Conservation (phyloP, 1,284 basidiomycete species). For the Ceratobasidium sp. region DNA sequence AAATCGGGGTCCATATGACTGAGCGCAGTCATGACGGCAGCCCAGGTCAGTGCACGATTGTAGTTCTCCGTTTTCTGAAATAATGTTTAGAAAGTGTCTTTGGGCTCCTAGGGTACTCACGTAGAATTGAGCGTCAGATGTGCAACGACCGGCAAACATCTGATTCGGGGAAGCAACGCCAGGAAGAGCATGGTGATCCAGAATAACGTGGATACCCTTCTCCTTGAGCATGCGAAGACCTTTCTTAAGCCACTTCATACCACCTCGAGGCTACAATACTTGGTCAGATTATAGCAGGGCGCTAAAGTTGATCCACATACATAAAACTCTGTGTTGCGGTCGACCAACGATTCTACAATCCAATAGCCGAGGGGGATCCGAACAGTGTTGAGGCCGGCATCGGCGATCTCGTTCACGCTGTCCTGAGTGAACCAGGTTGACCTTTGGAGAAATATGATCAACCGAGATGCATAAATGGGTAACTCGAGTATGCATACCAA, state of each 20-base stretch:
- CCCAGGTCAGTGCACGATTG: constrained; percentile 75
- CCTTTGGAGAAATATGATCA: constrained; percentile 52
- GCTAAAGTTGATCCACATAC: constrained; percentile 50
- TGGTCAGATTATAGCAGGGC: not conserved
- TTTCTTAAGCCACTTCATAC: not conserved
- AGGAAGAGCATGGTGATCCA: constrained; percentile 79
- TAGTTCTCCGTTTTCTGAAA: constrained; percentile 70
- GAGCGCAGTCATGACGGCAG: constrained; percentile 74
- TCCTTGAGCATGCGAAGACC: constrained; percentile 51
- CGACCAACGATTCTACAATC: constrained; percentile 74
- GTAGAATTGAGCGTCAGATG: constrained; percentile 73
- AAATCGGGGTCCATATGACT: constrained; percentile 73
- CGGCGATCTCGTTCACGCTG: constrained; percentile 62
- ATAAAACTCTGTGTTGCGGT: constrained; percentile 65
- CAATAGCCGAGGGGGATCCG: constrained; percentile 80
- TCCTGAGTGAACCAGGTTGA: constrained; percentile 71
- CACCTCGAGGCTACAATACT: constrained; percentile 30
- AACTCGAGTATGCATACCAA: constrained; percentile 54
- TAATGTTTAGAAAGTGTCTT: not conserved
- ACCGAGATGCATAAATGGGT: no score
- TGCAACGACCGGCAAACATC: constrained; percentile 57
- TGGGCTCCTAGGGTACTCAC: constrained; percentile 51
- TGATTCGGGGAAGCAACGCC: constrained; percentile 63
- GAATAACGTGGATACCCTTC: constrained; percentile 68
- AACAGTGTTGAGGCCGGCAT: constrained; percentile 71